These are phyloP conservation scores for Pugionium cornutum DNA, from an alignment of 345 rosid genomes.

Conservation along the genomic window DNA sequence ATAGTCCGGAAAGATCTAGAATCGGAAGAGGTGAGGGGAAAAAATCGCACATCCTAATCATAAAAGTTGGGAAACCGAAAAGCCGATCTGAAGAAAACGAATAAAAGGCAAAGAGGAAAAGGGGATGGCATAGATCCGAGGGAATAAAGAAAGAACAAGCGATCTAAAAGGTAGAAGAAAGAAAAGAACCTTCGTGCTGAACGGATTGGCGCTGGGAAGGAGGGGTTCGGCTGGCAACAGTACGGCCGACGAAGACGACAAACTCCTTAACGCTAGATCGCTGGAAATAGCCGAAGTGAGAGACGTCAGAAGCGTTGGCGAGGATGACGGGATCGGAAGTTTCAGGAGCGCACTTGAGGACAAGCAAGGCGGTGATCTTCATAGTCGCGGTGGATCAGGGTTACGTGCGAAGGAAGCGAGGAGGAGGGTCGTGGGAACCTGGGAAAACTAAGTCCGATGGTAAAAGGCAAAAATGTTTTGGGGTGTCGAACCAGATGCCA, in stretches of 20 bases:
- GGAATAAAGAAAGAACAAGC: background rate
- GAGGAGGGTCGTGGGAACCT: slow-evolving; percentile 19
- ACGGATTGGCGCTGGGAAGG: slow-evolving; percentile 90
- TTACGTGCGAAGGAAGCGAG: slow-evolving; percentile 34
- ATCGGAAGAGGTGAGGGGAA: background rate
- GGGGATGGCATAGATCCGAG: slow-evolving; percentile 5
- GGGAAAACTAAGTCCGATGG: slow-evolving; percentile 11
- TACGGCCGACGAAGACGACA: slow-evolving; percentile 78
- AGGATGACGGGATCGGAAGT: slow-evolving; percentile 58
- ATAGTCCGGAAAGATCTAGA: slow-evolving; percentile 15
- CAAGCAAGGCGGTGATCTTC: slow-evolving; percentile 93
- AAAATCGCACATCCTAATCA: background rate
- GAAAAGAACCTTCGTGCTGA: slow-evolving; percentile 73
- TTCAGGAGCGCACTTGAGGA: slow-evolving; percentile 66
- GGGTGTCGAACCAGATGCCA: background rate
- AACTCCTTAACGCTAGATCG: slow-evolving; percentile 85
- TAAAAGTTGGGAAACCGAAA: slow-evolving; percentile 4
- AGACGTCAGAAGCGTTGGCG: slow-evolving; percentile 71
- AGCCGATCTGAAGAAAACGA: slow-evolving; percentile 15
- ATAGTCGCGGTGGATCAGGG: slow-evolving; percentile 42
- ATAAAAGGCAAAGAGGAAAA: background rate
- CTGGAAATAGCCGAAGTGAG: slow-evolving; percentile 90
- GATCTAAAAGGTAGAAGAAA: slow-evolving; percentile 2
- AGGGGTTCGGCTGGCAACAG: slow-evolving; percentile 89
- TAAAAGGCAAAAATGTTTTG: background rate